Evolutionary conservation across 1,139 yeast genomes (phyloP).

Genomic region (Entelexis paramagnoliae): DNA sequence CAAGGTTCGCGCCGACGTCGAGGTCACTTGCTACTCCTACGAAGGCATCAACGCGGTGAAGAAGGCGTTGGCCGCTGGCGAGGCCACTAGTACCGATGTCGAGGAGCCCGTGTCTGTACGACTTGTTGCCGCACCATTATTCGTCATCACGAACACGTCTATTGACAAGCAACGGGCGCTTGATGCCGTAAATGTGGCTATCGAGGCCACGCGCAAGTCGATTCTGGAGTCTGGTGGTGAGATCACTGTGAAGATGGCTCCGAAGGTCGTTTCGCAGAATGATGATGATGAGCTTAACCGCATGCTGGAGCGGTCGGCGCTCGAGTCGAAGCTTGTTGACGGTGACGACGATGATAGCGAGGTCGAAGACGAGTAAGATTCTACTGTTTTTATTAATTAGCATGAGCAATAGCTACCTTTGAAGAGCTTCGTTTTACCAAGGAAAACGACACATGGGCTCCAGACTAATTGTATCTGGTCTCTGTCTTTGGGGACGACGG

Average conservation of each 20-base stretch:
- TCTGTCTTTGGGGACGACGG: no score
- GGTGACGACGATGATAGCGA: slow-evolving; percentile 51
- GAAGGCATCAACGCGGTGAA: slow-evolving; percentile 98
- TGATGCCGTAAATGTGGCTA: slow-evolving; percentile 65
- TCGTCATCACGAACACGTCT: slow-evolving; percentile 86
- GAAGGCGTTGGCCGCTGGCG: slow-evolving; percentile 79
- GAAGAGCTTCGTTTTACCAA: not conserved
- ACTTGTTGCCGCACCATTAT: slow-evolving; percentile 94
- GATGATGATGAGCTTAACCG: slow-evolving; percentile 98
- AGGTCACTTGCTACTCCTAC: slow-evolving; percentile 91
- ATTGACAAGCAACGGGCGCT: slow-evolving; percentile 86
- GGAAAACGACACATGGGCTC: not conserved
- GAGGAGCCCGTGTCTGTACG: slow-evolving; percentile 78
- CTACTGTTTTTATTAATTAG: slow-evolving; percentile 1
- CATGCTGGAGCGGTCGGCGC: slow-evolving; percentile 64
- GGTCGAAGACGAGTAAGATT: slow-evolving; percentile 27
- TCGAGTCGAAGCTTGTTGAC: slow-evolving; percentile 52
- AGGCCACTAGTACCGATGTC: slow-evolving; percentile 63
- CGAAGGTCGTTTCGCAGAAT: slow-evolving; percentile 96
- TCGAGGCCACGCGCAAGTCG: slow-evolving; percentile 57
- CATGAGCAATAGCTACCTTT: slow-evolving; percentile 11
- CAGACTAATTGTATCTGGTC: no score
- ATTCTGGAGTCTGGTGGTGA: slow-evolving; percentile 73
- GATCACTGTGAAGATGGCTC: slow-evolving; percentile 92
- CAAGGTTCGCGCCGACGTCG: slow-evolving; percentile 94